phyloP scores from a whole-genome alignment of 2,329 filamentous ascomycete species.

The Talaromyces funiculosus region DNA sequence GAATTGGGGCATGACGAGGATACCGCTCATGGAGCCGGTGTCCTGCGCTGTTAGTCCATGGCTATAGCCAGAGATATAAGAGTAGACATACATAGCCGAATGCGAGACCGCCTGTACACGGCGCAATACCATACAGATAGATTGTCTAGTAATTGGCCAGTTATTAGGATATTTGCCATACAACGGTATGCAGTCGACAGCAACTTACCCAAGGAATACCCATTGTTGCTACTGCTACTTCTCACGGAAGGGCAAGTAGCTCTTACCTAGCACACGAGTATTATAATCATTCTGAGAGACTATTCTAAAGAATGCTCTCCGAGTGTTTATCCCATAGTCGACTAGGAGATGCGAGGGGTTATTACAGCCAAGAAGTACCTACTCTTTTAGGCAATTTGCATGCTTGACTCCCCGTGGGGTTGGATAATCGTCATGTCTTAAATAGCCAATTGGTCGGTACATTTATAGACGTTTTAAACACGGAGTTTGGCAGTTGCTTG shows the following conservation, averaged over 20 bases:
- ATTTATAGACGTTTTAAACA: neutral
- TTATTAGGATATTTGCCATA: neutral
- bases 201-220: conserved; percentile 10
- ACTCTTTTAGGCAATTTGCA: neutral
- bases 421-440: neutral
- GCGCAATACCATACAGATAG: conserved; percentile 25
- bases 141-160: conserved; percentile 13
- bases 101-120: conserved; percentile 21
- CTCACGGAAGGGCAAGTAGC: too few species aligned
- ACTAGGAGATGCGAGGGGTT: neutral
- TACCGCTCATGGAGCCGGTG: conserved; percentile 21
- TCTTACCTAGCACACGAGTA: too few species aligned
- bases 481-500: neutral
- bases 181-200: neutral
- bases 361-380: neutral
- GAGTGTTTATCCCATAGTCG: neutral
- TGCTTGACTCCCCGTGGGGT: neutral
- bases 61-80: neutral
- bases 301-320: neutral
- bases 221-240: neutral
- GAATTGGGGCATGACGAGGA: conserved; percentile 22
- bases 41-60: conserved; percentile 11
- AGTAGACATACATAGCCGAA: conserved; percentile 22
- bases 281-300: neutral
- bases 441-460: neutral